Conservation (phyloP, 495 filamentous ascomycete species). For the Penicillium paradoxum region DNA sequence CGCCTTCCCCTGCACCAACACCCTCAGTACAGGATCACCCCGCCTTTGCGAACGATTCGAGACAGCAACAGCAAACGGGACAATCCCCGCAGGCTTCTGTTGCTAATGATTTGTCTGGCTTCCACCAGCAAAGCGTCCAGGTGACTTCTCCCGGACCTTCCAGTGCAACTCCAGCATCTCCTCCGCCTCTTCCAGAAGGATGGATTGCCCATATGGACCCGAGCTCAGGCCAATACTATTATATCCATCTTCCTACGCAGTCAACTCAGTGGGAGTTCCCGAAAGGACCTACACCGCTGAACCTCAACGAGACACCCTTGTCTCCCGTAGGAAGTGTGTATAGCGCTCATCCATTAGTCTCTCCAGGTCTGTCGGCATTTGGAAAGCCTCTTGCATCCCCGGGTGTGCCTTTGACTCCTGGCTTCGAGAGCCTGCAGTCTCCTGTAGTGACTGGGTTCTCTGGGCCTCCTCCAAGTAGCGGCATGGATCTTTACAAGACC, state of each 20-base stretch:
- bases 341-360: constrained; percentile 65
- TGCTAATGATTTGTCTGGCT: constrained; percentile 32
- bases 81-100: constrained; percentile 36
- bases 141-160: constrained; percentile 46
- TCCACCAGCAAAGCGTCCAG: constrained; percentile 27
- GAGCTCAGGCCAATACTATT: constrained; percentile 96
- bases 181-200: constrained; percentile 90
- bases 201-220: constrained; percentile 98
- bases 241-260: constrained; percentile 94
- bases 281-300: constrained; percentile 80
- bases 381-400: constrained; percentile 75
- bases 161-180: constrained; percentile 66
- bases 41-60: constrained; percentile 78
- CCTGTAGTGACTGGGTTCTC: constrained; percentile 65
- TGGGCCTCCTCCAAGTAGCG: constrained; percentile 78
- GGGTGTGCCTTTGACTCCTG: constrained; percentile 66
- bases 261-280: constrained; percentile 99
- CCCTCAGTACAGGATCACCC: constrained; percentile 63
- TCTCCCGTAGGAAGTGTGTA: constrained; percentile 78
- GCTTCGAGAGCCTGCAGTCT: constrained; percentile 70
- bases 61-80: constrained; percentile 38
- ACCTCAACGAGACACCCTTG: constrained; percentile 69
- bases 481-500: constrained; percentile 89
- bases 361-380: constrained; percentile 63
- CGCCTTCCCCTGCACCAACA: constrained; percentile 27